Conservation (phyloP, 441 rosid genomes). For the Gossypium schwendimanii region DNA sequence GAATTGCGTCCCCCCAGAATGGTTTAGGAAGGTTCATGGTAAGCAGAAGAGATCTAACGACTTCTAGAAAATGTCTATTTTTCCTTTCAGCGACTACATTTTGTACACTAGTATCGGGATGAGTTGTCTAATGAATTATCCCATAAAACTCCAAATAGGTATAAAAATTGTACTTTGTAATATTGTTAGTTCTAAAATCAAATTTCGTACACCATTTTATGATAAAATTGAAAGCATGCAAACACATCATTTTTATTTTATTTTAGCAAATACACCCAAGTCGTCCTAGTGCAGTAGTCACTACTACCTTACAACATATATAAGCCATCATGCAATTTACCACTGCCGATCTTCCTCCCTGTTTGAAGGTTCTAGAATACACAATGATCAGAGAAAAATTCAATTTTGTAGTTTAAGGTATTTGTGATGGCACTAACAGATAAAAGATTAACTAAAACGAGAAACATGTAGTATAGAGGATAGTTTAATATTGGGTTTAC, state of each 20-base stretch:
- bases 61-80: not conserved
- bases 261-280: not conserved
- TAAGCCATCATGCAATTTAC: not conserved
- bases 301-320: not conserved
- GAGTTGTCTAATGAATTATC: not conserved
- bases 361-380: not conserved
- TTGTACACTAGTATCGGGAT: not conserved
- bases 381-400: not conserved
- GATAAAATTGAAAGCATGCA: not conserved
- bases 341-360: not conserved
- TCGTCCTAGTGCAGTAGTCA: not conserved
- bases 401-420: not conserved
- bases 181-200: not conserved
- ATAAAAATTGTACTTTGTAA: not conserved
- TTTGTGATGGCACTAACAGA: not conserved
- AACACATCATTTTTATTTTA: not conserved
- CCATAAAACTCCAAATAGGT: not conserved
- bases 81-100: not conserved
- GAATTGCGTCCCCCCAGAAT: not conserved
- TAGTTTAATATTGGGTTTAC: not conserved
- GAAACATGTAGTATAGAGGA: not conserved
- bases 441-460: too few relatives aligned
- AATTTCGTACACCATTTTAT: not conserved
- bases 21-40: not conserved
- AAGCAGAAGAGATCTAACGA: not conserved